A percentile compares a stretch with the other conserved stretches of the same genome.
Conservation (phyloP, 202 grass and related monocot genomes). For the Musa balbisiana region DNA sequence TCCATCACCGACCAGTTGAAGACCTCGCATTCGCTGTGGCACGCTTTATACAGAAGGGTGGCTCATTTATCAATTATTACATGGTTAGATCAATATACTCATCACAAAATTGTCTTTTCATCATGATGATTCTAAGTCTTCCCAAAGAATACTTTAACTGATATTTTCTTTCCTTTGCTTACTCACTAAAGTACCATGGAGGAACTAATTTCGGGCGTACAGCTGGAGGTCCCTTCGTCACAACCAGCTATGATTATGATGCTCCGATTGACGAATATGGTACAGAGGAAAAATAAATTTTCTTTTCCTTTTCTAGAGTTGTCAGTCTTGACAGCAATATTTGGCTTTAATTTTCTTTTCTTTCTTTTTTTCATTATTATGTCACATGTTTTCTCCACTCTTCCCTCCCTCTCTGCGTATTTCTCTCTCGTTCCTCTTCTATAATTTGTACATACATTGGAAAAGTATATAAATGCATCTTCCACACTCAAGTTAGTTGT, state of each 20-base stretch:
- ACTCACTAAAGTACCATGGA: conserved; percentile 66
- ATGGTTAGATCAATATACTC: conserved; percentile 49
- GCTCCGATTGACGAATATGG: conserved; percentile 99
- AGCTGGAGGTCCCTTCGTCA: conserved; percentile 90
- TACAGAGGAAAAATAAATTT: conserved; percentile 21
- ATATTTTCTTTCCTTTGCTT: conserved; percentile 22
- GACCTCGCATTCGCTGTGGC: conserved; percentile 90
- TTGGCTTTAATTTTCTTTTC: too few species aligned
- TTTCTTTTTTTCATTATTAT: not conserved
- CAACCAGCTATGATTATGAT: conserved; percentile 98
- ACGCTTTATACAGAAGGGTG: conserved; percentile 92
- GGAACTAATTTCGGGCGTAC: conserved; percentile 98
- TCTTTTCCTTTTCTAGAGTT: not conserved
- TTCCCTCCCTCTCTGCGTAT: too few species aligned
- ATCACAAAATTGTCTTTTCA: conserved; percentile 9
- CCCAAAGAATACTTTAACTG: conserved; percentile 3
- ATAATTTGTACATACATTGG: too few species aligned
- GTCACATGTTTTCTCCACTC: too few species aligned
- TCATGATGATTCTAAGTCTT: not conserved
- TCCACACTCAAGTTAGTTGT: too few species aligned
- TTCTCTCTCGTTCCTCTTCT: too few species aligned
- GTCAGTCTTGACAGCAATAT: too few species aligned
- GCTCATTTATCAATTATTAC: conserved; percentile 98
- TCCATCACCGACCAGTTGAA: conserved; percentile 73
- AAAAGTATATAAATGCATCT: too few species aligned